phyloP scores from a whole-genome alignment of 2,329 filamentous ascomycete species.

The Pezicula rhizophila region DNA sequence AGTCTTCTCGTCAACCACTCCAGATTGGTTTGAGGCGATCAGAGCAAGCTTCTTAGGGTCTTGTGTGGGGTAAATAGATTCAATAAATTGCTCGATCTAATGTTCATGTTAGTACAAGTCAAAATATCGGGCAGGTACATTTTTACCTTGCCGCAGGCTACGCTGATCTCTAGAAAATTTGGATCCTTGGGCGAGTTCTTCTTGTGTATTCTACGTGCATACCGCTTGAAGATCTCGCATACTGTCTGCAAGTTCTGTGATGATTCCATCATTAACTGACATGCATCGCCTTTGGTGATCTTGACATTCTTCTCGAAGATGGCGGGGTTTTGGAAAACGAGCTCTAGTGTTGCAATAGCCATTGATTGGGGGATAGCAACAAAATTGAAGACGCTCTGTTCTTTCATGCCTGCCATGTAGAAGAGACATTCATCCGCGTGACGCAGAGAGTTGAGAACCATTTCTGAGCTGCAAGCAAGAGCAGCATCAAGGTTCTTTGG shows the following conservation, averaged over 20 bases:
- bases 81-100: conserved; percentile 92
- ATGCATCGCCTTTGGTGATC: conserved; percentile 92
- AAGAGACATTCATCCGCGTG: conserved; percentile 92
- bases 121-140: not conserved
- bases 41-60: conserved; percentile 55
- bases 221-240: conserved; percentile 75
- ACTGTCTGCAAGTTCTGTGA: conserved; percentile 82
- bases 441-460: conserved; percentile 84
- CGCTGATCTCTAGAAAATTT: conserved; percentile 86
- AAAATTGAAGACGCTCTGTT: conserved; percentile 99
- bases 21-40: conserved; percentile 29
- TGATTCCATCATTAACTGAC: conserved; percentile 83
- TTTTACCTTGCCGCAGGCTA: conserved; percentile 76
- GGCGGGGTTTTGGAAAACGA: conserved; percentile 84
- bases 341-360: conserved; percentile 91
- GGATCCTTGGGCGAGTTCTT: conserved; percentile 94
- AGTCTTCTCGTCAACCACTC: conserved; percentile 33
- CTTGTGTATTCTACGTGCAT: conserved; percentile 75
- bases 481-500: conserved; percentile 72
- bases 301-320: conserved; percentile 88
- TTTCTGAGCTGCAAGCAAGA: conserved; percentile 81
- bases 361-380: conserved; percentile 94
- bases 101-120: conserved; percentile 3
- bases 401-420: conserved; percentile 89
- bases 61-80: conserved; percentile 84